Base-by-base conservation (phyloP, 306 rosid species). In the Dalbergia oliveri region DNA sequence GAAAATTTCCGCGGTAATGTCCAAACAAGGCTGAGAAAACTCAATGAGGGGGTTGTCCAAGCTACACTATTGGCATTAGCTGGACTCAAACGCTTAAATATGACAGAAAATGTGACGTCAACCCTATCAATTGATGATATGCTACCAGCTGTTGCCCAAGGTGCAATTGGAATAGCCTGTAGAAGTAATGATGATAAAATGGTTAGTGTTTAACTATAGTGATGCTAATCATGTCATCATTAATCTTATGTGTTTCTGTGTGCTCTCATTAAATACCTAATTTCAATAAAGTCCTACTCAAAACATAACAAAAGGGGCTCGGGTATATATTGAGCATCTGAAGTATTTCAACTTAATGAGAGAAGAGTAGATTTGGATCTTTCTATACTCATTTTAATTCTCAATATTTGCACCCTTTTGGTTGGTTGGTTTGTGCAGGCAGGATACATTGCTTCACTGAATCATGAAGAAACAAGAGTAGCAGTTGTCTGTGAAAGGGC, bases 1-100 rank as follows among this genome's bases (percentile, higher is more conserved):
- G 98, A 95, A 51, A 95, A 95, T 78, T 95, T 93, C 73, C 91
- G 99, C n/a, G 99, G 99, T 18, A 95, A 95, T 79, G 99, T 95
- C 77, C 98, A 95, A 81, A 88, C 98, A 51, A 86, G 99, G 51
- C 73, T 95, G 84, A 93, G 68, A 86, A 95, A 95, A 75, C 92
- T 95, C 69, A 87, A 70, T 43, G 97, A 93, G 67, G 97, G 94
- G 54, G 96, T 91, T 59, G 99, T 95, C 84, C 89, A 93, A 80
- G 99, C 99, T 68, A 95, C 99, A n/a, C 74, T 95, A 51, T 83
- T 95, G 89, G 99, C 98, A 9, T 81, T 95, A 73, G 99, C 99
- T 78, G 98, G 99, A 70, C 93, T 95, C 43, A 90, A 86, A 61
- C 99, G 99, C 61, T 86, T 95, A 80, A 83, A 77, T 67, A 83